Conservation (phyloP, 768 basidiomycete species). For the Termitomyces sp. region DNA sequence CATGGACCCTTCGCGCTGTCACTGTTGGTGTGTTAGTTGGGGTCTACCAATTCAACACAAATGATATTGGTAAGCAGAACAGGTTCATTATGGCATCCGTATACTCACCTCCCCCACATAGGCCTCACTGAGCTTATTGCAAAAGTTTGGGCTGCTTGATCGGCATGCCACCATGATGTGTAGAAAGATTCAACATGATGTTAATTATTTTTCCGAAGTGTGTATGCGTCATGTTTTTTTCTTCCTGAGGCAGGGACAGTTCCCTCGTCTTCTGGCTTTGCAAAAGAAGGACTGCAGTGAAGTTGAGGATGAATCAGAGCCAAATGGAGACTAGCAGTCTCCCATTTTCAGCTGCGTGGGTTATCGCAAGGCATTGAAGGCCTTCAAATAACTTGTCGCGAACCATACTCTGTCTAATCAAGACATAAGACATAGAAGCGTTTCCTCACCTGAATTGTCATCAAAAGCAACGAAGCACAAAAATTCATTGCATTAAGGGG, state of each 20-base stretch:
- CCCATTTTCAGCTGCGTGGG: too few species aligned
- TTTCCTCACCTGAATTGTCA: too few species aligned
- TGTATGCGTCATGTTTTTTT: background rate
- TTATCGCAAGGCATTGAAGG: too few species aligned
- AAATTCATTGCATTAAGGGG: slow-evolving; percentile 81
- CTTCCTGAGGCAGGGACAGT: background rate
- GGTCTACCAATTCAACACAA: slow-evolving; percentile 97
- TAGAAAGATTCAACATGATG: slow-evolving; percentile 7
- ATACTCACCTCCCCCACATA: slow-evolving; percentile 27
- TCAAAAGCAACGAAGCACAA: too few species aligned
- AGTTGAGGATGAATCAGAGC: background rate
- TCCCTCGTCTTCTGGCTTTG: background rate
- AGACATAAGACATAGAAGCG: too few species aligned
- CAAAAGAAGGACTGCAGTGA: background rate
- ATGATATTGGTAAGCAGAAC: slow-evolving; percentile 80
- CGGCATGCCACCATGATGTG: background rate
- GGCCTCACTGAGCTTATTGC: slow-evolving; percentile 84
- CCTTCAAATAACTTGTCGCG: too few species aligned
- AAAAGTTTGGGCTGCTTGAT: slow-evolving; percentile 77
- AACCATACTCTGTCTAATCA: too few species aligned
- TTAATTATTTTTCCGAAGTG: background rate
- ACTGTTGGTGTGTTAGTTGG: slow-evolving; percentile 85
- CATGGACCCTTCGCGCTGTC: slow-evolving; percentile 73
- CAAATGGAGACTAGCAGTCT: too few species aligned
- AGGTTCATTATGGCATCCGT: background rate